A percentile compares a stretch with the other conserved stretches of the same genome.
These are phyloP conservation scores for Phytophthora megakarya DNA, from an alignment of 352 stramenopile genomes.

Conservation along the genomic window DNA sequence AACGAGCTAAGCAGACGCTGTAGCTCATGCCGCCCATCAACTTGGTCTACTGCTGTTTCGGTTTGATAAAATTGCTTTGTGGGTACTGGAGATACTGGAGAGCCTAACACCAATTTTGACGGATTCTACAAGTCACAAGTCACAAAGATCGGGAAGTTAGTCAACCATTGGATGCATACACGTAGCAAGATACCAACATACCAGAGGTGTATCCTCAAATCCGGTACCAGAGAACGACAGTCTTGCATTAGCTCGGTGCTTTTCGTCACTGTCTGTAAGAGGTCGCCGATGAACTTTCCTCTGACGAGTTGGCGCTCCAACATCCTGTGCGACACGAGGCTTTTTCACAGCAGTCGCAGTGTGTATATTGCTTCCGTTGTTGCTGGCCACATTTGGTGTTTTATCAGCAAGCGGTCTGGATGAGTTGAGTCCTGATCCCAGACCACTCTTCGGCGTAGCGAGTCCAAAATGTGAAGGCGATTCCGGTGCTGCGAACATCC, in stretches of 20 bases:
- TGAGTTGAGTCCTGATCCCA: conserved; percentile 5
- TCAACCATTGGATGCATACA: background rate
- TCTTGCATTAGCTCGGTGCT: conserved; percentile 49
- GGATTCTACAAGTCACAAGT: conserved; percentile 23
- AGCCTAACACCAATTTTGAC: conserved; percentile 25
- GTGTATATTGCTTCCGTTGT: conserved; percentile 22
- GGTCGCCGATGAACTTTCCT: conserved; percentile 58
- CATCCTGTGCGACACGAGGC: conserved; percentile 40
- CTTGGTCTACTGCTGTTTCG: conserved; percentile 22
- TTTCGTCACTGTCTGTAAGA: conserved; percentile 63
- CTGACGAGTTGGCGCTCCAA: conserved; percentile 44
- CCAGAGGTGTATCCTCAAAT: conserved; percentile 60
- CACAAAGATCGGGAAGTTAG: conserved; percentile 15
- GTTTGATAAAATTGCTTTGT: conserved; percentile 25
- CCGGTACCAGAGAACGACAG: conserved; percentile 63
- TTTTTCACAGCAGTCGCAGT: conserved; percentile 61
- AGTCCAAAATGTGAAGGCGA: conserved; percentile 30
- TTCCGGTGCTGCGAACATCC: conserved; percentile 41
- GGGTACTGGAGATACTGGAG: conserved; percentile 23
- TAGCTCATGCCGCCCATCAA: conserved; percentile 41
- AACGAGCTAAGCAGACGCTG: conserved; percentile 70
- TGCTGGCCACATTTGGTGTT: conserved; percentile 36
- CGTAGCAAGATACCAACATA: conserved; percentile 24
- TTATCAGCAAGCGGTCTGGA: conserved; percentile 38
- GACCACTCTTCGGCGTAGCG: conserved; percentile 26